phyloP scores from a whole-genome alignment of 2,329 filamentous ascomycete genomes.

The Monilinia fructicola region DNA sequence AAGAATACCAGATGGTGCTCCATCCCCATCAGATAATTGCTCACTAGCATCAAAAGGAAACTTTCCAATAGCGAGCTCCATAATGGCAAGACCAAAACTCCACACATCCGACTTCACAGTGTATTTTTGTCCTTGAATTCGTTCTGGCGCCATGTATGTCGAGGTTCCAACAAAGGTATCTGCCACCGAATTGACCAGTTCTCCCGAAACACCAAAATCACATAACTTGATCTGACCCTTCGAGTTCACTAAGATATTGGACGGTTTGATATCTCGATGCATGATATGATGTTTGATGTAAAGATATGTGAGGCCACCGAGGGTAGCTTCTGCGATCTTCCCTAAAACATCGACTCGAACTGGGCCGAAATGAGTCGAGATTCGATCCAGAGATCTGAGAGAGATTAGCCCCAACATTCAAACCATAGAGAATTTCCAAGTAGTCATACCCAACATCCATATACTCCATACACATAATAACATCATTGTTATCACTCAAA shows the following conservation, averaged over 20 bases:
- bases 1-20: slow-evolving; percentile 88
- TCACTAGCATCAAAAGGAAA: slow-evolving; percentile 86
- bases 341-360: slow-evolving; percentile 94
- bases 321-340: slow-evolving; percentile 94
- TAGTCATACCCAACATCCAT: slow-evolving; percentile 91
- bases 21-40: slow-evolving; percentile 69
- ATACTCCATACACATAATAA: slow-evolving; percentile 99
- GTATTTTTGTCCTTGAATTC: slow-evolving; percentile 95
- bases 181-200: slow-evolving; percentile 95
- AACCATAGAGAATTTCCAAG: background rate
- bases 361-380: slow-evolving; percentile 92
- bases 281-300: slow-evolving; percentile 97
- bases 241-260: slow-evolving; percentile 95
- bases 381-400: slow-evolving; percentile 80
- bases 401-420: slow-evolving; percentile 34
- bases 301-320: slow-evolving; percentile 90
- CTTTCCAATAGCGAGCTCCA: slow-evolving; percentile 96
- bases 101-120: slow-evolving; percentile 98
- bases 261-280: slow-evolving; percentile 98
- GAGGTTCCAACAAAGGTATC: slow-evolving; percentile 98
- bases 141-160: slow-evolving; percentile 98
- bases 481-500: slow-evolving; percentile 92
- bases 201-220: slow-evolving; percentile 98
- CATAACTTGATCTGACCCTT: slow-evolving; percentile 93
- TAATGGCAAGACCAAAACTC: slow-evolving; percentile 89